Evolutionary conservation across 306 rosid genomes (phyloP).

Genomic region (Oemleria cerasiformis): DNA sequence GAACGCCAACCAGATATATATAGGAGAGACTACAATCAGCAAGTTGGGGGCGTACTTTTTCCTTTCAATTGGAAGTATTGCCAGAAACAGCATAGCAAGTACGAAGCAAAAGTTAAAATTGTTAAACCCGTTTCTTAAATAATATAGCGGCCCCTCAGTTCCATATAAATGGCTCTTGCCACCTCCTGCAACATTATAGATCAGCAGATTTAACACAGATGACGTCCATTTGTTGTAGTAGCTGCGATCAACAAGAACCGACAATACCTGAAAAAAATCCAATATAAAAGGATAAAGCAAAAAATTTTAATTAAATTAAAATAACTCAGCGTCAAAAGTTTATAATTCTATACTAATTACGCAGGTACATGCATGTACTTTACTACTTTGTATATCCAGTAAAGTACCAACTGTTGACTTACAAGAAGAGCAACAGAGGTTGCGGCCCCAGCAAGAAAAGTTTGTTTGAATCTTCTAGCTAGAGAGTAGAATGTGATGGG

Average conservation of each 20-base stretch:
- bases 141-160: constrained; percentile 76
- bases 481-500: constrained; percentile 77
- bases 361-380: constrained; percentile 11
- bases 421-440: constrained; percentile 75
- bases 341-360: not conserved
- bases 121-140: constrained; percentile 92
- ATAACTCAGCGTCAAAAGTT: not conserved
- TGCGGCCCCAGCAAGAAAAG: constrained; percentile 69
- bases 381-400: constrained; percentile 12
- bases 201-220: constrained; percentile 75
- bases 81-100: constrained; percentile 84
- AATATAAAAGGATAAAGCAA: not conserved
- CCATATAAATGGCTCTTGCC: constrained; percentile 97
- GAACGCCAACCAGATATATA: constrained; percentile 85
- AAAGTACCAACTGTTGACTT: constrained; percentile 32
- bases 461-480: constrained; percentile 51
- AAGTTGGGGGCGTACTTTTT: constrained; percentile 75
- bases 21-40: constrained; percentile 78
- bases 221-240: constrained; percentile 90
- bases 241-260: constrained; percentile 55
- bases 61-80: constrained; percentile 62
- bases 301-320: constrained; percentile 15
- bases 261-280: constrained; percentile 52
- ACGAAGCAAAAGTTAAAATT: constrained; percentile 81
- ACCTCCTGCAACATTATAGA: constrained; percentile 87